Evolutionary conservation across 1,139 yeast genomes (phyloP), one percentile per base, ranked within the genome.

Genomic region (Meyerozyma athensensis): DNA sequence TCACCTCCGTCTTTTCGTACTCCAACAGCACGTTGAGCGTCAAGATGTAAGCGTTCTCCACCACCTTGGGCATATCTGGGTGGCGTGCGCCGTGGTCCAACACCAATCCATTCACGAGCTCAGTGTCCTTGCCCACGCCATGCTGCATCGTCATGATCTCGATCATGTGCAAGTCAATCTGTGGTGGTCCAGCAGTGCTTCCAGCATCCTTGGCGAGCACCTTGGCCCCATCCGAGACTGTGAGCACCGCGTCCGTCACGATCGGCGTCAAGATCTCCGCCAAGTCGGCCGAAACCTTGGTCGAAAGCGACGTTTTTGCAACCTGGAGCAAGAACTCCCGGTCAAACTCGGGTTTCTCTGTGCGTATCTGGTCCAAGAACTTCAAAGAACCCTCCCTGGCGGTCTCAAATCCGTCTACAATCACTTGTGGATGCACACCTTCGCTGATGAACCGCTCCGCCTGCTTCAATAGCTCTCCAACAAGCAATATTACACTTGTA

Each of bases 91-190:
- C 99, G 59, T 94, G 99, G 59, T 94, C 99, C 49, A 94, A 74
- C 28, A 92, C 97, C 49, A 94, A 75, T 33, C 99, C 99, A 52
- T 77, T 81, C 47, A 94, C 72, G 46, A 94, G 77, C 52, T 77
- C 76, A 16, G 98, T 90, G 42, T 90, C 95, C 45, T 79, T 77
- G 34, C 94, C 86, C 33, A 83, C 74, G 47, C 90, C 85, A 54
- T 86, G 94, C 74, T 92, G 97, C 97, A 94, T 94, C 49, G 95
- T 83, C 92, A 92, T 92, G 54, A 92, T 85, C 66, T 94, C 99
- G 51, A 94, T 82, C 99, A 94, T 94, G 63, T 92, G 97, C 52
- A 94, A 71, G 60, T 94, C 99, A 43, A 89, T 68, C 37, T 74
- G 68, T 8, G 32, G 32, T 13, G 32, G 19, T 2, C 20, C 20